Evolutionary conservation across 352 stramenopile genomes (phyloP), one percentile per base, ranked within the genome.

Genomic region (Pythium brachiatum): DNA sequence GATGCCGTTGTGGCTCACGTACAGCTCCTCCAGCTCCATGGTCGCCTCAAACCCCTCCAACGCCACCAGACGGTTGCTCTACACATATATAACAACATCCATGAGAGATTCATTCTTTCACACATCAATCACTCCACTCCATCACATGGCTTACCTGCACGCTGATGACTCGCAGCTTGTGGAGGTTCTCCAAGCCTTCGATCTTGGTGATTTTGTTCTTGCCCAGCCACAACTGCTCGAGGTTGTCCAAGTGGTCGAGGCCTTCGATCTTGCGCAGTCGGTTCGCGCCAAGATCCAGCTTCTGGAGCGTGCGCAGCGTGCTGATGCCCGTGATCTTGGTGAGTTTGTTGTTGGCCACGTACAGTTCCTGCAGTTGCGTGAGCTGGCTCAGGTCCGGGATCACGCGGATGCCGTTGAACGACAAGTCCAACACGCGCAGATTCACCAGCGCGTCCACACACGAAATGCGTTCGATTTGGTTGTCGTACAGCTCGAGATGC

Each of bases 121-220:
- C 46, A 53, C 20, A 5, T 12, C 1, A 12, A 11, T 36, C n/a
- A 36, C 31, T 36, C 11, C 31, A 36, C 7, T 36, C 31, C 13
- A n/a, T 15, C 7, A 2, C 26, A 55, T 8, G 4, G 18, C 61
- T 7, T 50, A 84, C 76, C 64, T 88, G 86, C 5, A 95, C 79
- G 57, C 86, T 95, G 60, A 91, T 83, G 39, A 92, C 83, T 39
- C 78, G 85, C 20, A 99, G 75, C 58, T 97, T 97, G 7, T 70
- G 84, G 3, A 99, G 78, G 38, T 75, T 74, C 3, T 92, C 78
- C 15, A 98, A 73, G 1, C 84, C 86, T 44, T 90, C 59, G 47
- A 99, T 98, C 51, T 78, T 73, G 67, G 96, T 92, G 74, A 99
- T 98, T 68, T 99, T 99, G 81, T 99, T 99, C 65, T 99, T 99